A percentile compares a stretch with the other conserved stretches of the same genome.
phyloP scores from a whole-genome alignment of 2,329 filamentous ascomycete genomes.

The Trichophyton simii region DNA sequence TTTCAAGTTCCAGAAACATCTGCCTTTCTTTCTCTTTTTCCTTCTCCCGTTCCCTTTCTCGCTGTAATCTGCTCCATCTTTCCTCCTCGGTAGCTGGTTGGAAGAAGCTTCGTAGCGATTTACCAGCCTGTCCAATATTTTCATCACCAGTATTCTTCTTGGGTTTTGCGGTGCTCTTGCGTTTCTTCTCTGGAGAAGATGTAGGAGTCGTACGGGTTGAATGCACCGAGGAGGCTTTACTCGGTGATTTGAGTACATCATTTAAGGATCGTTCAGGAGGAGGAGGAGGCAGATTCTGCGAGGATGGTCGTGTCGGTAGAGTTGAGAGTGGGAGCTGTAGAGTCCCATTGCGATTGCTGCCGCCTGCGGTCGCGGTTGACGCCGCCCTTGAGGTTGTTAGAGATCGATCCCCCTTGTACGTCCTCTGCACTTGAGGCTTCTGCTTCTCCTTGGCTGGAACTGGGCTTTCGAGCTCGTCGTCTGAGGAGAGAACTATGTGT shows the following conservation, averaged over 20 bases:
- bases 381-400: neutral
- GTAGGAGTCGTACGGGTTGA: constrained; percentile 15
- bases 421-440: neutral
- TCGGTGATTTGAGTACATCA: neutral
- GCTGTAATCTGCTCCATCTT: constrained; percentile 21
- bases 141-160: constrained; percentile 12
- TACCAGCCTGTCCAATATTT: constrained; percentile 15
- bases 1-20: constrained; percentile 20
- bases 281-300: neutral
- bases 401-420: neutral
- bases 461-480: constrained; percentile 16
- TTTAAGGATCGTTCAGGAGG: neutral
- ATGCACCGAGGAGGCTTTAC: neutral
- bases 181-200: constrained; percentile 23
- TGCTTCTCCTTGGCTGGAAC: neutral
- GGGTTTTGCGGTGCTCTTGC: neutral
- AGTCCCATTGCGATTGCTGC: neutral
- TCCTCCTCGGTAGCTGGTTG: constrained; percentile 28
- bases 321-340: neutral
- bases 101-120: constrained; percentile 33
- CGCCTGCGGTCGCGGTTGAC: neutral
- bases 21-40: constrained; percentile 18
- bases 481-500: constrained; percentile 20
- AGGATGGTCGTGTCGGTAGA: neutral
- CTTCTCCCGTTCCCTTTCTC: constrained; percentile 10